A percentile compares a stretch with the other conserved stretches of the same genome.
Evolutionary conservation across 2,329 filamentous ascomycete genomes (phyloP).

Genomic region (Paradendryphiella salina): DNA sequence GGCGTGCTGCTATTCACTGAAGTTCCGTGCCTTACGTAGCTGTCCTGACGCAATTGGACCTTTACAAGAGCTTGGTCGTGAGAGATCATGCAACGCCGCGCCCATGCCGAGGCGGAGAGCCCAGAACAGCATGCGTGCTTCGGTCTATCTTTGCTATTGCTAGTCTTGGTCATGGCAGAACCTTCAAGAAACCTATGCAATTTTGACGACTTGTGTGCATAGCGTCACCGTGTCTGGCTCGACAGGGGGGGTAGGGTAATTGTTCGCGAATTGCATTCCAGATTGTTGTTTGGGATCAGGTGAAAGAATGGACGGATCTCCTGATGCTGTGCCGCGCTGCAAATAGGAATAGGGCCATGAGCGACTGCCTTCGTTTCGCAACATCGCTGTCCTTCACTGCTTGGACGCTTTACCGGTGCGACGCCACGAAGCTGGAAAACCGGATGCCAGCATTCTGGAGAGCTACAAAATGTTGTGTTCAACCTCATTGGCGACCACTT

Average conservation of each 20-base stretch:
- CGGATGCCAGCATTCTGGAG: conserved; percentile 14
- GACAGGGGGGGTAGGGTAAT: background rate
- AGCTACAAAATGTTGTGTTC: conserved; percentile 2
- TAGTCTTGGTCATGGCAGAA: conserved; percentile 1
- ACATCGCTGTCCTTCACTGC: conserved; percentile 4
- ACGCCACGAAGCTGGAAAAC: conserved; percentile 9
- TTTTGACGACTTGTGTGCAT: background rate
- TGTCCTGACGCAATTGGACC: background rate
- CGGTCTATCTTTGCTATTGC: conserved; percentile 11
- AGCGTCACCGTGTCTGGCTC: conserved; percentile 1
- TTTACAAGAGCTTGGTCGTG: background rate
- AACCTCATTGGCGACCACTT: conserved; percentile 11
- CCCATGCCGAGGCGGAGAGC: conserved; percentile 19
- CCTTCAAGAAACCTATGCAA: background rate
- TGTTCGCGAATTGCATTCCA: background rate
- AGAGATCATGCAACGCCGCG: conserved; percentile 19
- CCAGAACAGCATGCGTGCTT: conserved; percentile 6
- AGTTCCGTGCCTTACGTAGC: background rate
- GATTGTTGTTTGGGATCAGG: background rate
- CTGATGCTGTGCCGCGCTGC: background rate
- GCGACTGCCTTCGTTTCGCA: background rate
- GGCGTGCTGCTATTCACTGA: background rate
- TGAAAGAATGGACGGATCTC: background rate
- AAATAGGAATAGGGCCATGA: too few relatives aligned
- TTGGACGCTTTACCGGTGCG: conserved; percentile 1